These are phyloP conservation scores for Tarenaya hassleriana DNA, from an alignment of 345 rosid genomes.

Conservation along the genomic window DNA sequence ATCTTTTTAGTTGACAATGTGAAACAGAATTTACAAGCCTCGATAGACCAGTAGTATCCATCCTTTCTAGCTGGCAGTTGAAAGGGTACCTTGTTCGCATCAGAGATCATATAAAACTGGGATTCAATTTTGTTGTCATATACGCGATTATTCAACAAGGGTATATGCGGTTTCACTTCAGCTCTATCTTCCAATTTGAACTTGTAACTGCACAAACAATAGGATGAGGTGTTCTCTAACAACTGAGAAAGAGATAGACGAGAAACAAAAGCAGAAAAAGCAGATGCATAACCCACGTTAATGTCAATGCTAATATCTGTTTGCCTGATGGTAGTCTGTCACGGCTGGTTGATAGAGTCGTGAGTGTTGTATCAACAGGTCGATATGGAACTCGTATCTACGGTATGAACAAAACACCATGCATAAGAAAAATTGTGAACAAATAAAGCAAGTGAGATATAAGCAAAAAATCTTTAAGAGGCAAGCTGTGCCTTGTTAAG, in stretches of 20 bases:
- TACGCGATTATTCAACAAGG: conserved; percentile 83
- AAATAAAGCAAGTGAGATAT: too few relatives aligned
- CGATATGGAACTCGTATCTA: too few relatives aligned
- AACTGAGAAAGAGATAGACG: too few relatives aligned
- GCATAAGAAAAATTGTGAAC: too few relatives aligned
- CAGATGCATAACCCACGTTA: too few relatives aligned
- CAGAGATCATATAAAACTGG: conserved; percentile 92
- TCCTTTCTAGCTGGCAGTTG: conserved; percentile 16
- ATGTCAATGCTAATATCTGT: too few relatives aligned
- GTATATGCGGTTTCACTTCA: conserved; percentile 77
- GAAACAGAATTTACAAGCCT: conserved; percentile 16
- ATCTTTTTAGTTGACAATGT: conserved; percentile 6
- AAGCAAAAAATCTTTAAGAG: too few relatives aligned
- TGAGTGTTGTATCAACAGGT: conserved; percentile 70
- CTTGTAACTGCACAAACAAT: too few relatives aligned
- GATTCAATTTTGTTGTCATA: conserved; percentile 97
- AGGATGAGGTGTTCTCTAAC: too few relatives aligned
- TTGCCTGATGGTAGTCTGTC: conserved; percentile 92
- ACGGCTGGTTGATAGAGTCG: conserved; percentile 56
- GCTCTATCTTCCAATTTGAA: conserved; percentile 92
- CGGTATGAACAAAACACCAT: too few relatives aligned
- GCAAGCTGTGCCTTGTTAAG: too few relatives aligned
- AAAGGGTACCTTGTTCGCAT: conserved; percentile 71
- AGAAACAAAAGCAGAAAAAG: too few relatives aligned
- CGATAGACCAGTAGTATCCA: conserved; percentile 8